Base-by-base conservation (phyloP, 345 rosid genomes). In the Murraya koenigii region DNA sequence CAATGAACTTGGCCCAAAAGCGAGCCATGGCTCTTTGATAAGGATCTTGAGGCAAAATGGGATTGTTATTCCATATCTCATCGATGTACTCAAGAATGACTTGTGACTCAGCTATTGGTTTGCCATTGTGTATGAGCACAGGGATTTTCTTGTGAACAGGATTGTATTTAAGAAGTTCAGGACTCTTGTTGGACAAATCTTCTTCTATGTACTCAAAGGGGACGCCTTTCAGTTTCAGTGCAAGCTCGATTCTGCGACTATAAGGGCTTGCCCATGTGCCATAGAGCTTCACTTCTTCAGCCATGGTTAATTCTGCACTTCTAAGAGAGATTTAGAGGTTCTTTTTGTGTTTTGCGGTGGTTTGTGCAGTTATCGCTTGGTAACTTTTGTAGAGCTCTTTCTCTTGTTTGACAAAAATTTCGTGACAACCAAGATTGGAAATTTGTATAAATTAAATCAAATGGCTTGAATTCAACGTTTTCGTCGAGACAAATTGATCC, bases 1-100 rank as follows among this genome's bases (percentile, higher is more conserved):
- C 89, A 2, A 79, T 69, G 77, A 81, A 75, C 13, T 77, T 80
- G 7, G 82, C 84, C 91, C 87, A 89, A 25, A 89, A 84, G 0
- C 82, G 79, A 81, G 88, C 85, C 73, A 70, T 44, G 75, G 87
- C 84, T 80, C 76, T 80, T 19, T 81, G 81, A 55, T 82, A 80
- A 64, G 92, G 88, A 71, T 89, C 85, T 5, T 60, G 67, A 17
- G 90, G 85, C 60, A 87, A 73, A 38, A 87, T 63, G 13, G 86
- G 88, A 74, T 80, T 80, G 19, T 32, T 22, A 19, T 73, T 77
- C 91, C 89, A 83, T 20, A 84, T 86, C 69, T 86, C 82, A 15
- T 88, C 88, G 74, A 88, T 84, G 74, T 86, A 88, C 10, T 88
- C 85, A 14, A 88, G 81, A 2, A 85, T 88, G 0, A 85, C 30